These are phyloP conservation scores for Penicillium brevicompactum DNA, from an alignment of 2,329 filamentous ascomycete genomes.

Conservation along the genomic window DNA sequence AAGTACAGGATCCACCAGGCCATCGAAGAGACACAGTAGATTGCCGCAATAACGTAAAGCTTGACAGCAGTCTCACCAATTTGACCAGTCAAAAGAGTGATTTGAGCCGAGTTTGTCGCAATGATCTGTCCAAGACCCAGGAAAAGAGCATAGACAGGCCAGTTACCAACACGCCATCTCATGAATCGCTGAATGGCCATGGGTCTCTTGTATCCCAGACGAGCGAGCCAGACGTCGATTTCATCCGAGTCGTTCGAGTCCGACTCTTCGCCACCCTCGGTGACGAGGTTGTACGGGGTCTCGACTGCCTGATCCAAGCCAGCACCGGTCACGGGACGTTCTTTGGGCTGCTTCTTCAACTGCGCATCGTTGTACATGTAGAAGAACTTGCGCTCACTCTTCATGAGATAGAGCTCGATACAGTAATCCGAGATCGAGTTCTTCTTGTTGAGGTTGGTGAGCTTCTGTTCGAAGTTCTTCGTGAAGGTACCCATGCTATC, in stretches of 20 bases:
- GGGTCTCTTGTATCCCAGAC: conserved; percentile 57
- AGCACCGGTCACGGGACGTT: conserved; percentile 36
- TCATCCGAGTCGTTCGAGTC: conserved; percentile 40
- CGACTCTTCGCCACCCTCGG: conserved; percentile 29
- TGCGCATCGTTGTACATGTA: conserved; percentile 59
- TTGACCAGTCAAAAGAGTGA: conserved; percentile 66
- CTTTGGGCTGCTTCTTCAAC: conserved; percentile 52
- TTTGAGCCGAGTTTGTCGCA: conserved; percentile 67
- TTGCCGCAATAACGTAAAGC: conserved; percentile 62
- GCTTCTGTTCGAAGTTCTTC: conserved; percentile 58
- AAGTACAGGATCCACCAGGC: conserved; percentile 66
- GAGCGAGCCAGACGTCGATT: conserved; percentile 31
- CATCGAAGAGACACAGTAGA: conserved; percentile 61
- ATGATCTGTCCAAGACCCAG: conserved; percentile 65
- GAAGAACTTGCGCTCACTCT: conserved; percentile 70
- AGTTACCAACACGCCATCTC: conserved; percentile 60
- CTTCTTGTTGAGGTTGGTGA: conserved; percentile 57
- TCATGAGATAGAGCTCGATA: conserved; percentile 65
- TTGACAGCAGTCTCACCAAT: conserved; percentile 61
- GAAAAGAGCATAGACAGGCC: conserved; percentile 65
- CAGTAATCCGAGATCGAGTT: conserved; percentile 62
- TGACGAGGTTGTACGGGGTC: conserved; percentile 27
- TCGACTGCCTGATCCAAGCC: conserved; percentile 43
- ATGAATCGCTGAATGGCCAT: conserved; percentile 58
- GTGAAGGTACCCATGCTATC: conserved; percentile 65